Evolutionary conservation across 2,329 filamentous ascomycete species (phyloP), one percentile per base, ranked within the genome.

Genomic region (Cordyceps sp.): DNA sequence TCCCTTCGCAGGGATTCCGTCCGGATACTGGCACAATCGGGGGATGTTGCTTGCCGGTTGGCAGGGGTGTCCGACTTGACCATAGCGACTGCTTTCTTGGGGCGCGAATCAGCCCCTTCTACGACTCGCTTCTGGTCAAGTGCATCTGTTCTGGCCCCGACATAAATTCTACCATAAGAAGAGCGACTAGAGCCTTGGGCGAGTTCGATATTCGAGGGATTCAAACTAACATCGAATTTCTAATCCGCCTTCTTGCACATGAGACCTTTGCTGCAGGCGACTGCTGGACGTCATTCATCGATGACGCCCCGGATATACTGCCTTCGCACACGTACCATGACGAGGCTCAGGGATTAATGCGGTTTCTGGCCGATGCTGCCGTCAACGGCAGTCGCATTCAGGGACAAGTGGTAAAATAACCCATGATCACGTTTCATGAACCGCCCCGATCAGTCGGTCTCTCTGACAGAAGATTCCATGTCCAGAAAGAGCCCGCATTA

Each of bases 241-340:
- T 98, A 42, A 77, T 82, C 29, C 93, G 88, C 34, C 70, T 98
- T 29, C 73, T 98, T 38, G 93, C 86, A 13, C 84, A 98, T 57
- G 82, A 82, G 2, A 81, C 73, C 15, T 98, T 98, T 59, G 90
- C 94, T 45, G 79, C 88, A 36, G 83, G 88, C 43, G 84, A 68
- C 47, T 96, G 88, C 73, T 98, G 88, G 88, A 98, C 90, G 6
- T 96, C 88, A n/a, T 98, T 98, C 66, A 96, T 96, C 52, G 88
- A 96, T 53, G 85, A 94, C 55, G 96, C 88, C 4, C 88, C 90
- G 16, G 77, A 83, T 51, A 73, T 98, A 10, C 96, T 96, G 58
- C 72, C 86, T 41, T 73, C 96, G 19, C 78, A 96, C 43, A 84
- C 86, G 55, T 84, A 82, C 52, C 86, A 94, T 64, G 96, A 96